Evolutionary conservation across 768 basidiomycete genomes (phyloP).

Genomic region (Suillus fuscotomentosus): DNA sequence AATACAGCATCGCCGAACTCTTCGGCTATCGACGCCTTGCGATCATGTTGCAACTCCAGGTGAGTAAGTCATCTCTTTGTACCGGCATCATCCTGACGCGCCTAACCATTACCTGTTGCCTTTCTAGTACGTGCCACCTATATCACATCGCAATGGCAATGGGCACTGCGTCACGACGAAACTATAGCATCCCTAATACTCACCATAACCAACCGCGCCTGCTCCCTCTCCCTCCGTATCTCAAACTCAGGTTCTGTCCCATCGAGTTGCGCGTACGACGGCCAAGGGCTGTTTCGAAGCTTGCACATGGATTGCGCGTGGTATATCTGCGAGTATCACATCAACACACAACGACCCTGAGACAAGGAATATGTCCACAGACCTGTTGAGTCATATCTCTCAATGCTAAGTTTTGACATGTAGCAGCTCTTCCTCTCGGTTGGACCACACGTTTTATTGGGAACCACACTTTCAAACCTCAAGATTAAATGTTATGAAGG

Average conservation of each 20-base stretch:
- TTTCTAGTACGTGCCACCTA: constrained; percentile 27
- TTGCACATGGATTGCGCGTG: constrained; percentile 13
- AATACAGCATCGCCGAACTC: no score
- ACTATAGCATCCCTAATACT: not conserved
- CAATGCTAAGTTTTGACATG: not conserved
- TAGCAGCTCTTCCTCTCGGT: not conserved
- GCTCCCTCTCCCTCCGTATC: constrained; percentile 24
- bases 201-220: constrained; percentile 23
- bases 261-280: constrained; percentile 8
- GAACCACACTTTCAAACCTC: not conserved
- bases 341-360: no score
- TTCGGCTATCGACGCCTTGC: not conserved
- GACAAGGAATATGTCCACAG: not conserved
- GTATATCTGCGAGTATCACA: not conserved
- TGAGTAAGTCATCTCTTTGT: not conserved
- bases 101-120: constrained; percentile 10
- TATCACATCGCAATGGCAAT: not conserved
- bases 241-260: constrained; percentile 17
- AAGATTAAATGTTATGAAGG: not conserved
- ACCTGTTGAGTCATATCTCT: not conserved
- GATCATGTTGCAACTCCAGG: constrained; percentile 9
- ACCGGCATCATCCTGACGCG: constrained; percentile 16
- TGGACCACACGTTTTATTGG: not conserved
- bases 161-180: not conserved
- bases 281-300: constrained; percentile 8